Evolutionary conservation across 2,329 filamentous ascomycete genomes (phyloP).

Genomic region (Neonectria punicea): DNA sequence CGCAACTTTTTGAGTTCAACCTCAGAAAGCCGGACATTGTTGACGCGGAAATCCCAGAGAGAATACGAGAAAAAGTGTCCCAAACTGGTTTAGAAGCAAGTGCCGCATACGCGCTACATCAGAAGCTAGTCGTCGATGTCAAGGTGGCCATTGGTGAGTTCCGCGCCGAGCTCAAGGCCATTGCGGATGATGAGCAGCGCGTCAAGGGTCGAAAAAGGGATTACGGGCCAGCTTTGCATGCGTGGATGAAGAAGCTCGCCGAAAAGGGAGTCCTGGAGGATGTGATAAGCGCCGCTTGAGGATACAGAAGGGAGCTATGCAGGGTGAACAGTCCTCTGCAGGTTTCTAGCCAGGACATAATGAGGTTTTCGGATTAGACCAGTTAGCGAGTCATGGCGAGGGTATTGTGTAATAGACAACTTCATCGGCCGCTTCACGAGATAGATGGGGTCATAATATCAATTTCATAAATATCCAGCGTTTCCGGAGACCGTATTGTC

Average conservation of each 20-base stretch:
- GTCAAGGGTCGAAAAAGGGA: conserved; percentile 71
- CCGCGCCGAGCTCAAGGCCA: conserved; percentile 56
- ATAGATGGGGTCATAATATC: neutral
- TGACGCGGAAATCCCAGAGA: conserved; percentile 31
- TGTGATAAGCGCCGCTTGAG: conserved; percentile 42
- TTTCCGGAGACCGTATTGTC: neutral
- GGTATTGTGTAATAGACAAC: neutral
- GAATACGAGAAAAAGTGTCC: conserved; percentile 27
- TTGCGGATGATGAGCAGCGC: conserved; percentile 61
- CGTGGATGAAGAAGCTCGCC: conserved; percentile 76
- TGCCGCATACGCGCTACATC: conserved; percentile 50
- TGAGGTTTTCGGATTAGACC: neutral
- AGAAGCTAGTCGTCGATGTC: conserved; percentile 54
- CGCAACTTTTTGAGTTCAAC: conserved; percentile 46
- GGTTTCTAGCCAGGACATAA: neutral
- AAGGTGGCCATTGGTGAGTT: conserved; percentile 57
- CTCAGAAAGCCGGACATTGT: conserved; percentile 42
- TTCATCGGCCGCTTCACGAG: neutral
- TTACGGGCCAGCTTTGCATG: conserved; percentile 74
- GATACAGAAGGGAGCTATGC: neutral
- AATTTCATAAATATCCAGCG: conserved; percentile 13
- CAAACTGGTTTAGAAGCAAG: conserved; percentile 21
- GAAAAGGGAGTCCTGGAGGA: conserved; percentile 70
- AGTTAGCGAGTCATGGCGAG: neutral
- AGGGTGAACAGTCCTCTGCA: neutral